Conservation (phyloP, 768 basidiomycete species). For the Wakefieldia striispora region DNA sequence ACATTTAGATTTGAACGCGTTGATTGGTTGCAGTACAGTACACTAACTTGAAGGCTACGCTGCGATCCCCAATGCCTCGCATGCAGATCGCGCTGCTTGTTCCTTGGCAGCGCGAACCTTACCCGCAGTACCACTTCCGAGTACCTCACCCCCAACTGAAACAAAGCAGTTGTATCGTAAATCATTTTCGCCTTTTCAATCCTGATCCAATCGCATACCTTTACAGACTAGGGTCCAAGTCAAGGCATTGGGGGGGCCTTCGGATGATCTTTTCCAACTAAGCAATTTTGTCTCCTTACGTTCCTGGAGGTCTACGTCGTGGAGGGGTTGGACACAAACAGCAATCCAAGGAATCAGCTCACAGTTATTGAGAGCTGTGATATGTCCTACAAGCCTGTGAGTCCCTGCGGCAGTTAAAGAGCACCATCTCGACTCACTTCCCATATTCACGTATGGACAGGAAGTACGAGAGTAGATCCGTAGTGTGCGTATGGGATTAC, state of each 20-base stretch:
- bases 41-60: neutral
- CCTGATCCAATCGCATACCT: constrained; percentile 36
- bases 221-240: constrained; percentile 58
- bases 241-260: constrained; percentile 42
- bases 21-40: neutral
- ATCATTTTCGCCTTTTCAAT: neutral
- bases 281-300: constrained; percentile 31
- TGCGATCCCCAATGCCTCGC: constrained; percentile 30
- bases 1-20: neutral
- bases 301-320: constrained; percentile 37
- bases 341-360: constrained; percentile 13
- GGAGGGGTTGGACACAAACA: neutral
- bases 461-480: neutral
- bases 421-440: constrained; percentile 16
- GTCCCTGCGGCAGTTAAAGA: neutral
- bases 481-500: neutral
- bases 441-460: constrained; percentile 13
- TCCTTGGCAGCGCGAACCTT: constrained; percentile 49
- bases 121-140: constrained; percentile 45
- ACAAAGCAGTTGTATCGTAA: constrained; percentile 1
- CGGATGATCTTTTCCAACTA: constrained; percentile 38
- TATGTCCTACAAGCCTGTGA: constrained; percentile 27
- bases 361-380: constrained; percentile 48
- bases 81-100: constrained; percentile 44
- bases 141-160: constrained; percentile 46